Percentiles rank a stretch among this genome's conserved stretches.
Conservation (phyloP, 2,329 filamentous ascomycete species). For the Gnomoniopsis sp. region DNA sequence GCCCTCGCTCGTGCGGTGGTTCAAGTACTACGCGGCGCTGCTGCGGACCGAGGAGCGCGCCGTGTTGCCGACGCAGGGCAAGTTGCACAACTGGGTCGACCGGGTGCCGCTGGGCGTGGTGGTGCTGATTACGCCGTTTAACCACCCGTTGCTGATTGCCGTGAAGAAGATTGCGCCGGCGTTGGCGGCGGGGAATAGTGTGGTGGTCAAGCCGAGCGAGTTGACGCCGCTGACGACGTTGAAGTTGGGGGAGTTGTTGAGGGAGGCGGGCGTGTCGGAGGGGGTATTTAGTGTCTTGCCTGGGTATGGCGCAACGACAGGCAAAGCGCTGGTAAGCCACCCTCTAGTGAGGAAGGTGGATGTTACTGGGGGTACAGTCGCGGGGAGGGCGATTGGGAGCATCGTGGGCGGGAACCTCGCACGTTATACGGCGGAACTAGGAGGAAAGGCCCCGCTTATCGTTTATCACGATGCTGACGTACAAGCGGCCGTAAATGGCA, state of each 20-base stretch:
- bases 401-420: slow-evolving; percentile 65
- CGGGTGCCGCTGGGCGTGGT: slow-evolving; percentile 57
- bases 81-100: slow-evolving; percentile 54
- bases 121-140: slow-evolving; percentile 55
- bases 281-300: slow-evolving; percentile 65
- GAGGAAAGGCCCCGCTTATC: slow-evolving; percentile 67
- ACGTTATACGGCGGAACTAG: slow-evolving; percentile 68
- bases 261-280: slow-evolving; percentile 66
- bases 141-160: slow-evolving; percentile 55
- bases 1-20: slow-evolving; percentile 63
- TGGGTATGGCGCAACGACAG: slow-evolving; percentile 50
- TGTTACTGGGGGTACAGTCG: slow-evolving; percentile 71
- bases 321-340: slow-evolving; percentile 51
- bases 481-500: slow-evolving; percentile 65
- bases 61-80: slow-evolving; percentile 62
- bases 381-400: slow-evolving; percentile 65
- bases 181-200: slow-evolving; percentile 55
- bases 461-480: slow-evolving; percentile 65
- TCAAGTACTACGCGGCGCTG: slow-evolving; percentile 67
- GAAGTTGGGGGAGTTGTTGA: slow-evolving; percentile 55
- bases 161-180: slow-evolving; percentile 61
- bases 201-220: slow-evolving; percentile 62
- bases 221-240: slow-evolving; percentile 61
- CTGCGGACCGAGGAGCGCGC: slow-evolving; percentile 65
- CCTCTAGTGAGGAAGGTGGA: slow-evolving; percentile 61